Evolutionary conservation across 306 rosid genomes (phyloP), one percentile per base, ranked within the genome.

Genomic region (Cucurbita maxima): DNA sequence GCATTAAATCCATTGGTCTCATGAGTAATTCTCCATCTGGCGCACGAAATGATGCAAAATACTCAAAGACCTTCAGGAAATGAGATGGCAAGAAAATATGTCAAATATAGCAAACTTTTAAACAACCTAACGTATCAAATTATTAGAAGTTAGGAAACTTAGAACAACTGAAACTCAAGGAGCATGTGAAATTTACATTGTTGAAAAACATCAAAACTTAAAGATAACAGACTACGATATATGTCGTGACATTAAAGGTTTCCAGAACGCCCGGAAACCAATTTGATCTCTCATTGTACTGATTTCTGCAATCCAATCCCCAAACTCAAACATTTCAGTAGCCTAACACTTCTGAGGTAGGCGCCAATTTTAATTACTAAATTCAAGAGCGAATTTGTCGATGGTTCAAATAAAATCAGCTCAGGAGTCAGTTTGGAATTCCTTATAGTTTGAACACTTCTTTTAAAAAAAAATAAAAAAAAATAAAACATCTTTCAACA

Each of bases 1-100:
- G 84, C 99, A 94, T 94, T 50, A 91, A 87, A 76, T 94, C 99
- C 34, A 79, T 88, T 2, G 96, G 96, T 78, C 44, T 75, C 97
- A 94, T 89, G 78, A 87, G 86, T 73, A 86, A 54, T 71, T 94
- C 96, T 74, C 97, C 92, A 58, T 87, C 87, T 16, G 88, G 77
- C 1, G 88, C 76, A 61, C 80, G 84, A 77, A 47, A 63, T 41
- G 99, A 87, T 54, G 99, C 96, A 76, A 94, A 94, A 84, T 94
- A 94, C 85, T 86, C 96, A 81, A 89, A 94, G 60, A 94, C 96
- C 99, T 94, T 71, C 52, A 52, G 80, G 6, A 70, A 47, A 80
- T 77, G 72, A 67, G 45, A 79, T 36, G 72, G 72, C 4, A 76
- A 16, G 78, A 45, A 19, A 66, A 72, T 74, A 66, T 66, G 77